phyloP scores from a whole-genome alignment of 768 basidiomycete genomes.

The Suillus subaureus region DNA sequence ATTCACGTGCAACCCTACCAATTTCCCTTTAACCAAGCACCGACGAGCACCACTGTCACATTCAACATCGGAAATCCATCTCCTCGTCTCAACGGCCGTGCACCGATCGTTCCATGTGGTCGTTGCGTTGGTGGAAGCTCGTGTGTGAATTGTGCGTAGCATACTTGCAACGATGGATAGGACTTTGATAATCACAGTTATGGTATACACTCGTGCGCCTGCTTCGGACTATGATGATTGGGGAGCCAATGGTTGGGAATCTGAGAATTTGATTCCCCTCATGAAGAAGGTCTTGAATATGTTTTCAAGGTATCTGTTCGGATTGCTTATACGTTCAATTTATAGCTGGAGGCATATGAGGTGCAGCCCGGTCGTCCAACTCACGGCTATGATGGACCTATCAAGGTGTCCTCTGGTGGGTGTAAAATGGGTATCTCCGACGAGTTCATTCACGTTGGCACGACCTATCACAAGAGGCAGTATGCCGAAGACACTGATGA shows the following conservation, averaged over 20 bases:
- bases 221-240: slow-evolving; percentile 19
- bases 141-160: not conserved
- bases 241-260: slow-evolving; percentile 30
- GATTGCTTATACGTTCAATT: not conserved
- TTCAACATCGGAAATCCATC: not conserved
- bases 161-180: not conserved
- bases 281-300: not conserved
- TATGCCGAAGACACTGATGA: not conserved
- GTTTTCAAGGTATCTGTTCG: not conserved
- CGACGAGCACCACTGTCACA: not conserved
- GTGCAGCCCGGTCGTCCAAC: not conserved
- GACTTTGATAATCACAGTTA: not conserved
- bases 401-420: not conserved
- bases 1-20: not conserved
- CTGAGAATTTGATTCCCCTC: slow-evolving; percentile 13
- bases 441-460: not conserved
- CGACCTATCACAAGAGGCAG: not conserved
- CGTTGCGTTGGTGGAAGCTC: not conserved
- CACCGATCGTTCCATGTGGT: not conserved
- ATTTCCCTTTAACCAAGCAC: not conserved
- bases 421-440: not conserved
- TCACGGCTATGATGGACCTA: not conserved
- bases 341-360: not conserved
- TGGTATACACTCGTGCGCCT: not conserved
- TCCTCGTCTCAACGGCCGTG: not conserved